Base-by-base conservation (phyloP, 139 green algal genomes). In the Diplosphaera chodatii region DNA sequence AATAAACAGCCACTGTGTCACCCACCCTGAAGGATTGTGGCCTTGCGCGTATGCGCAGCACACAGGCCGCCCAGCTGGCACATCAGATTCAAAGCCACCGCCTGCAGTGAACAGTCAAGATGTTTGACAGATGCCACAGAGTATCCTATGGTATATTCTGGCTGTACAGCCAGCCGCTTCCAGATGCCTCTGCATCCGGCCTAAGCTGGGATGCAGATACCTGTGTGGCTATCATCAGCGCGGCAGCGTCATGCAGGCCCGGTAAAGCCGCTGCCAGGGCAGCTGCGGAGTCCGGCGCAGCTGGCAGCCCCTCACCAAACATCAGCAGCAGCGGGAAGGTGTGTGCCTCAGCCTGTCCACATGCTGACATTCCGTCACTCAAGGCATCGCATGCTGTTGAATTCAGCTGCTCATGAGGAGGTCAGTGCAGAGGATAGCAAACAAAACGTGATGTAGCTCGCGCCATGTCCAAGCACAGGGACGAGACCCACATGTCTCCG, bases 1-100 rank as follows among this genome's bases (percentile, higher is more conserved):
- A 23, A 59, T 23, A 59, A 5, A n/a, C 48, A 59, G 22, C 22
- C 16, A 3, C 22, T 23, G 4, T 20, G 23, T 5, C 10, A n/a
- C 23, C 4, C 8, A 65, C 67, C 67, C 40, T 72, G 67, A 28
- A 72, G 41, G 67, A 72, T 72, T 27, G 67, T 72, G 40, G 67
- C 67, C 29, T 72, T 72, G 40, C 67, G 40, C 4, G 40, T 41
- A 5, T 72, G 67, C 67, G 40, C 67, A 3, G 41, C 40, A 22
- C 67, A 72, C 15, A 72, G 41, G 28, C 40, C 40, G 20, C 67
- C 67, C 67, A 72, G 67, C 67, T 72, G 67, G 29, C 27, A 32
- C 28, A 72, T 27, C 29, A 72, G 67, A 28, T 72, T 72, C 15
- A 31, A 22, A 6, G 66, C 25, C 33, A 32, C 34, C 1, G 22